Evolutionary conservation across 2,329 filamentous ascomycete genomes (phyloP).

Genomic region (Stagonosporopsis vannaccii): DNA sequence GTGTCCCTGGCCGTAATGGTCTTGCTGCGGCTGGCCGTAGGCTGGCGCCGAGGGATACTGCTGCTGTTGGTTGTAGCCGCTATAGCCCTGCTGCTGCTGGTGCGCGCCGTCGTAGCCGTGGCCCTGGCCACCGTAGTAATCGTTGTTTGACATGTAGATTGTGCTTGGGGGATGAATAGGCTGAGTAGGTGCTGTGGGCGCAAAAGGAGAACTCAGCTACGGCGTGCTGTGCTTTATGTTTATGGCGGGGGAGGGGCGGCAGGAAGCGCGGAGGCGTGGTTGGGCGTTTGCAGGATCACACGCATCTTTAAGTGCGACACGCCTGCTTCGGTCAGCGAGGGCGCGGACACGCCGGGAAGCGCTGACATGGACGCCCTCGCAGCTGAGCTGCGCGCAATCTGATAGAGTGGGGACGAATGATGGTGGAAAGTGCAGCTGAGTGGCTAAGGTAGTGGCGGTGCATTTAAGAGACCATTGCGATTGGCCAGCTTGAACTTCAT

Average conservation of each 20-base stretch:
- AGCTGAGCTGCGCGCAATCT: constrained; percentile 28
- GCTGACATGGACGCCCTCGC: constrained; percentile 22
- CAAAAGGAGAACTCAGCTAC: constrained; percentile 15
- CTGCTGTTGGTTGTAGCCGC: constrained; percentile 35
- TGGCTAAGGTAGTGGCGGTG: constrained; percentile 14
- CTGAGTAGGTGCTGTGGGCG: constrained; percentile 1
- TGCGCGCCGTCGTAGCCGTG: constrained; percentile 38
- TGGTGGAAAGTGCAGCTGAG: constrained; percentile 8
- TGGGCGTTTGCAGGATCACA: constrained; percentile 31
- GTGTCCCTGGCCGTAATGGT: constrained; percentile 39
- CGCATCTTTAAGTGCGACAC: constrained; percentile 28
- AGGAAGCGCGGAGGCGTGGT: constrained; percentile 20
- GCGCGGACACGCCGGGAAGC: constrained; percentile 9
- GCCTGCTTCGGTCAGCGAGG: constrained; percentile 20
- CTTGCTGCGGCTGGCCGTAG: constrained; percentile 38
- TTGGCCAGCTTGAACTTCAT: not conserved
- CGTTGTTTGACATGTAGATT: constrained; percentile 34
- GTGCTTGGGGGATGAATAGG: not conserved
- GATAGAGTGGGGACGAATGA: constrained; percentile 7
- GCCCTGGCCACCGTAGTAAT: constrained; percentile 46
- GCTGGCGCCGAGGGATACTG: constrained; percentile 23
- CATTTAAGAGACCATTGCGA: not conserved
- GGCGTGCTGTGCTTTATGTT: constrained; percentile 22
- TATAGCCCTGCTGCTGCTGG: constrained; percentile 37
- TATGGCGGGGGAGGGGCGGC: constrained; percentile 32